phyloP scores from a whole-genome alignment of 441 rosid genomes.

The Gossypium trilobum region DNA sequence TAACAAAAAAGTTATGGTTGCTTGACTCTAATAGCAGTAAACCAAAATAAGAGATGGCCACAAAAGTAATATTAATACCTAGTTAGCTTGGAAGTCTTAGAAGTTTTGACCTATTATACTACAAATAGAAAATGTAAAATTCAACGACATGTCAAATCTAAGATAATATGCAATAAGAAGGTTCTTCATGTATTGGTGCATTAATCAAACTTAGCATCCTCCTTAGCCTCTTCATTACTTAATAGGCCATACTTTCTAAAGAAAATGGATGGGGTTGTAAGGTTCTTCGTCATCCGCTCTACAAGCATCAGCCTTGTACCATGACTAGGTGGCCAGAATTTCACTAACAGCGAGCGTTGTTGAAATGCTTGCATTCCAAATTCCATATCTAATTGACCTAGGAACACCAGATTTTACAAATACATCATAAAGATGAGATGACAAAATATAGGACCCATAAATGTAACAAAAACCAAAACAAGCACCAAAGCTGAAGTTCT shows the following conservation, averaged over 20 bases:
- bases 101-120: background rate
- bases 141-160: background rate
- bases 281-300: conserved; percentile 50
- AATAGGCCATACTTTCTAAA: conserved; percentile 47
- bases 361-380: conserved; percentile 23
- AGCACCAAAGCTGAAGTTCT: background rate
- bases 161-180: background rate
- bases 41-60: background rate
- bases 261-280: conserved; percentile 45
- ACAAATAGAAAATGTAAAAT: background rate
- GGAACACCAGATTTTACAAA: conserved; percentile 2
- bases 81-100: background rate
- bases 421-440: background rate
- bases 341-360: conserved; percentile 31
- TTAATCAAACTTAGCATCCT: conserved; percentile 30
- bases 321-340: conserved; percentile 64
- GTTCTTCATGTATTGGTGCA: background rate
- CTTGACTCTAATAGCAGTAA: background rate
- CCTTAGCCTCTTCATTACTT: conserved; percentile 39
- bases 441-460: background rate
- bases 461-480: background rate
- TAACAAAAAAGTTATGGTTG: background rate
- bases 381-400: conserved; percentile 48
- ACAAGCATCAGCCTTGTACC: conserved; percentile 53
- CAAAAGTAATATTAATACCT: background rate